phyloP scores from a whole-genome alignment of 2,329 filamentous ascomycete genomes.

The Botrytis medusae region DNA sequence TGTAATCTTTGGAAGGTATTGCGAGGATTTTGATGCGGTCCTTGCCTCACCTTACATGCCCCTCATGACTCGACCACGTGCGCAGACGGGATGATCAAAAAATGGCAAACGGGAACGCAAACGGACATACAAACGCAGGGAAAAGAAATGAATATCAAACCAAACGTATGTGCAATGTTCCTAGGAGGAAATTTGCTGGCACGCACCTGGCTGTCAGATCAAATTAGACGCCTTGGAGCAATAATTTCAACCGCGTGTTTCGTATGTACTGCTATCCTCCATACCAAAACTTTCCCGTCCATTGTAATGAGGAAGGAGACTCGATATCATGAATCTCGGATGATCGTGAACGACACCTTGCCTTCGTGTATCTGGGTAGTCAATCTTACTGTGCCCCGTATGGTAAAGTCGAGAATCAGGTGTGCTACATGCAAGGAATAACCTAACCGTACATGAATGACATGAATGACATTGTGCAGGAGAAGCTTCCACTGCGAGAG shows the following conservation, averaged over 20 bases:
- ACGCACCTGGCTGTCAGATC: not conserved
- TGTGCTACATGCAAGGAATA: constrained; percentile 4
- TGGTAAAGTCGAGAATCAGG: not conserved
- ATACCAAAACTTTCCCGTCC: not conserved
- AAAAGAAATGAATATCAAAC: not conserved
- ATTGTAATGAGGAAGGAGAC: not conserved
- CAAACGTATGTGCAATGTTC: not conserved
- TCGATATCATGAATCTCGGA: not conserved
- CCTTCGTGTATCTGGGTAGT: not conserved
- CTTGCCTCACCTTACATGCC: not conserved
- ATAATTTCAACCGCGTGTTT: not conserved
- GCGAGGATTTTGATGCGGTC: not conserved
- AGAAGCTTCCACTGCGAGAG: not conserved
- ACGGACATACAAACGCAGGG: not conserved
- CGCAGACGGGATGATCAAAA: not conserved
- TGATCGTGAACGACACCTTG: not conserved
- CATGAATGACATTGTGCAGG: constrained; percentile 8
- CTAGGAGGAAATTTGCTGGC: not conserved
- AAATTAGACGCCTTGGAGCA: not conserved
- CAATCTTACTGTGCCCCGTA: not conserved
- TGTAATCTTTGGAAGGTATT: not conserved
- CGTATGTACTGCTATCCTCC: not conserved
- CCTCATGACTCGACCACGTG: not conserved
- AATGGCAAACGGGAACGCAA: not conserved
- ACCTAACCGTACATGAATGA: not conserved